Evolutionary conservation across 1,139 yeast genomes (phyloP), one percentile per base, ranked within the genome.

Genomic region (Scheffersomyces lignicola): DNA sequence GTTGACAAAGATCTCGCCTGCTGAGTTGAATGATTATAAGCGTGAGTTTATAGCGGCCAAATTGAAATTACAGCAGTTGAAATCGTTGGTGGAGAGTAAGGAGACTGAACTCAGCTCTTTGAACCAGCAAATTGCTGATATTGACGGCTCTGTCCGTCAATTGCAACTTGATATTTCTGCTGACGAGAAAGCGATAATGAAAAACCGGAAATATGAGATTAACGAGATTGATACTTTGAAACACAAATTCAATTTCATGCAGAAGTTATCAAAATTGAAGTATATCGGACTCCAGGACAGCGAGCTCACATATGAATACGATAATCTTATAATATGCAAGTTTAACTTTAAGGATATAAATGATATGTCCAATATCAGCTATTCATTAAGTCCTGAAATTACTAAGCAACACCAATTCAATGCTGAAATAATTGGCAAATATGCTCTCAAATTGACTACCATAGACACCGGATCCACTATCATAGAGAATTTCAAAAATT

Each of bases 221-320:
- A 44, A 52, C 18, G 69, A 63, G 32, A 52, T 60, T 18, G 49
- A 49, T 17, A 27, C 48, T 10, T 44, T 63, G 21, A 46, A 44
- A 17, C 37, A 49, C 16, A 58, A 57, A 35, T 54, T 52, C 40
- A 51, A 52, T 25, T 26, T 56, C 3, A 41, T 63, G 17, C 63
- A 58, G 38, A 33, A 42, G 17, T 32, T 58, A 4, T 43, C 66
- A 1, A 44, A 49, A 1, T 44, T 64, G 18, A 37, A 46, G 11
- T 51, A 44, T 34, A 31, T 46, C 1, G 41, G 39, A 11, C 32
- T 42, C 9, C 44, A 45, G 3, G 45, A 36, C 3, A 28, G 26
- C 4, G 33, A 32, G 3, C 18, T 53, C 8, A 15, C 31, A 9
- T 55, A 60, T 32, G 32, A 35, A 4, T 58, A 45, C 36, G 52